Evolutionary conservation across 2,329 filamentous ascomycete species (phyloP), one percentile per base, ranked within the genome.

Genomic region (Phoma sp.): DNA sequence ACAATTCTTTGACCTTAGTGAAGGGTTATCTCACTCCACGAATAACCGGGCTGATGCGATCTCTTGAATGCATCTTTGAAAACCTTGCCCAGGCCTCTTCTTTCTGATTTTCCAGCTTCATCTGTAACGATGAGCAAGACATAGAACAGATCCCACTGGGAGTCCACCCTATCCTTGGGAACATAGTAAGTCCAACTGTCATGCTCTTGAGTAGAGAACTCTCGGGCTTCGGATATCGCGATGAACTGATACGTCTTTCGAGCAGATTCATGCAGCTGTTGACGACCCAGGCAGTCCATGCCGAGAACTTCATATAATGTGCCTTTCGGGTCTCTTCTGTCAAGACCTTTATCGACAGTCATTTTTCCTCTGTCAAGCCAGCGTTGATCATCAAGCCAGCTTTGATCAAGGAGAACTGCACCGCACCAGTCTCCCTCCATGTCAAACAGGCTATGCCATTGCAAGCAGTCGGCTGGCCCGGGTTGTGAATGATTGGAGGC

Each of bases 41-140:
- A 45, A 29, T 45, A 35, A 4, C 42, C 42, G 11, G 42, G 42
- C 14, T 33, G 1, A 7, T 24, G 42, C 7, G 29, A 35, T 14
- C 24, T 45, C 14, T 35, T 24, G 13, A 45, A 45, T 8, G 30
- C 29, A 11, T 45, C 42, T 11, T 45, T 45, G 42, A 45, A 45
- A 6, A 35, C 30, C 13, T 45, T 45, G 9, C 42, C 42, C 22
- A 33, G 14, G 1, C 42, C 42, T 14, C 24, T 25, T n/a, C 42
- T 7, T 18, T 45, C 29, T 2, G n/a, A 35, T 2, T 24, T 10
- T 4, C 42, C 29, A n/a, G 23, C 10, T 8, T 24, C 4, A 13
- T 27, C 9, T 4, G 42, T 22, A 6, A 33, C 9, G 3, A 45
- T 35, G 30, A 45, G 29, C 13, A 45, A n/a, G 7, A 45, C 42